Base-by-base conservation (phyloP, 176 grass and related monocot species). In the Zea mays region DNA sequence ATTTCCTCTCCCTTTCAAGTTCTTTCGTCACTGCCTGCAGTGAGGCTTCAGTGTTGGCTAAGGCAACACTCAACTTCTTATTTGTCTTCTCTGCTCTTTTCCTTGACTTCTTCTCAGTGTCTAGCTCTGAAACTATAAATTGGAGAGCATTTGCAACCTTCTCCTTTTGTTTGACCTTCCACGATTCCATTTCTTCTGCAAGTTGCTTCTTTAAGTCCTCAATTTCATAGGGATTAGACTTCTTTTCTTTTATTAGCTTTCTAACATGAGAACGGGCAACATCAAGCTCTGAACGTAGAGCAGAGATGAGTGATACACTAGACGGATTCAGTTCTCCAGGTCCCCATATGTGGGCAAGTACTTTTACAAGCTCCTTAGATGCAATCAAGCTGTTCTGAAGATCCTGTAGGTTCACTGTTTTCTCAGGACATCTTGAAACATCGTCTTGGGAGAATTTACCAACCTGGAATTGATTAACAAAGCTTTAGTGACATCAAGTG, bases 301-400 rank as follows among this genome's bases (percentile, higher is more conserved):
- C 83, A 14, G 87, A 92, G 41, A 92, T 62, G 19, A 98, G 95
- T n/a, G 89, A 90, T 2, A 85, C 27, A 47, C 77, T 80, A 41
- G 89, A 98, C 5, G 82, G 70, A 73, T 86, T 82, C 39, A 79
- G 33, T 34, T 98, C 84, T 73, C 81, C 78, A 67, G 71, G 76
- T 49, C 82, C 85, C 85, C 77, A 82, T 66, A 94, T 68, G 74
- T 80, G 85, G 67, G 85, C 46, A 39, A 94, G 55, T 64, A 90
- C 83, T 72, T 92, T 98, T 44, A 93, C 72, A 9, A 98, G 90
- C 59, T 92, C 89, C 90, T 87, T 98, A 27, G 91, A 90, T 59
- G 91, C 80, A 43, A 84, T 75, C 51, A 97, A 74, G 65, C 80
- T 82, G 63, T 92, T 90, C 10, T 79, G 75, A 45, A 94, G 79